A percentile compares a stretch with the other conserved stretches of the same genome.
Evolutionary conservation across 2,329 filamentous ascomycete species (phyloP).

Genomic region (Orbilia oligospora): DNA sequence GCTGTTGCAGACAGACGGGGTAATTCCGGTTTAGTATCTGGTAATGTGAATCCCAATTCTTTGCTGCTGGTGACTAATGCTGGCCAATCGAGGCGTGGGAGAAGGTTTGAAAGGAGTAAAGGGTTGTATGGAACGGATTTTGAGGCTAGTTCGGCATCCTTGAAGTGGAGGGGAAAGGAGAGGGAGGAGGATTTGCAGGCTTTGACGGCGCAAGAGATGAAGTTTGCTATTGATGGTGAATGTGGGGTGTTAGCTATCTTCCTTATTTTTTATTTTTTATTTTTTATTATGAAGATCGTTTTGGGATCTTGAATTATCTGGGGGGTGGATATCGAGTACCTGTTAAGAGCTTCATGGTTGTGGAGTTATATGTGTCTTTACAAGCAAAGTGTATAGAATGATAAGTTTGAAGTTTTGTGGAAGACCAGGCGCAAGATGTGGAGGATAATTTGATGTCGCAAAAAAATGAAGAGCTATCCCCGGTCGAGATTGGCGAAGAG

Average conservation of each 20-base stretch:
- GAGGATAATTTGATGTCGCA: conserved; percentile 2
- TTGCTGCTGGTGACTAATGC: conserved; percentile 81
- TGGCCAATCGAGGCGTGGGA: conserved; percentile 90
- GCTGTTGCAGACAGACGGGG: conserved; percentile 30
- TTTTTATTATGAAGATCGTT: too few relatives aligned
- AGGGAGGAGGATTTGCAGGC: conserved; percentile 84
- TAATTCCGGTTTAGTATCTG: conserved; percentile 64
- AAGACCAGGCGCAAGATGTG: not conserved
- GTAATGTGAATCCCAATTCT: conserved; percentile 67
- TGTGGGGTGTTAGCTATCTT: not conserved
- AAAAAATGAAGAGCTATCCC: conserved; percentile 18
- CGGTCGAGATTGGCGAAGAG: conserved; percentile 8
- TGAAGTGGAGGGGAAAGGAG: conserved; percentile 92
- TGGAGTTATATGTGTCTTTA: not conserved
- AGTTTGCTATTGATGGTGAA: conserved; percentile 76
- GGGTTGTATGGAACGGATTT: conserved; percentile 85
- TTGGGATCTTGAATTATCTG: too few relatives aligned
- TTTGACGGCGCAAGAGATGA: conserved; percentile 96
- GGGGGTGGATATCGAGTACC: conserved; percentile 18
- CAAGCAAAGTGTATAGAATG: too few relatives aligned
- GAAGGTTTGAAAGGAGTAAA: conserved; percentile 83
- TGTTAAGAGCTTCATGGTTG: conserved; percentile 55
- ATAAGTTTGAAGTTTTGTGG: not conserved
- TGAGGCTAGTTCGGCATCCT: conserved; percentile 89
- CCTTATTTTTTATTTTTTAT: not conserved